Evolutionary conservation across 208 protist genomes (phyloP).

Genomic region (Acanthamoeba castellanii): DNA sequence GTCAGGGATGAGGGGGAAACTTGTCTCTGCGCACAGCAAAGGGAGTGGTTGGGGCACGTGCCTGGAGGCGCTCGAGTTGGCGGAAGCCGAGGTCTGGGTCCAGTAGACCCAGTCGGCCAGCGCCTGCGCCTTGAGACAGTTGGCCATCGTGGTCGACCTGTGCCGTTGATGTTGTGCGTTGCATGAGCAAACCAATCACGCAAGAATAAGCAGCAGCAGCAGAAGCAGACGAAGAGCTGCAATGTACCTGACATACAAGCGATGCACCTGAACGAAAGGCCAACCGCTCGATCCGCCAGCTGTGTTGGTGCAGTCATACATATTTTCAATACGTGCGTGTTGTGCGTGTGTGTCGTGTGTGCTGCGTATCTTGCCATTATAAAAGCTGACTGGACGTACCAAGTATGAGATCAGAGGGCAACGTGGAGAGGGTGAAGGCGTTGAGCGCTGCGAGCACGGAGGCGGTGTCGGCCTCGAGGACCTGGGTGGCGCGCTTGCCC

Average conservation of each 20-base stretch:
- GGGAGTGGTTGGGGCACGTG: not conserved
- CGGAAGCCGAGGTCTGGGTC: not conserved
- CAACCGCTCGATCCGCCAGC: not conserved
- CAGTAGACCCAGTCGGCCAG: slow-evolving; percentile 58
- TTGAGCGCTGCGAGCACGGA: not conserved
- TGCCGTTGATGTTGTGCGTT: too few species aligned
- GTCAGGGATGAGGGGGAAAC: not conserved
- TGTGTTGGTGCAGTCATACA: too few species aligned
- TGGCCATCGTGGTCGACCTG: slow-evolving; percentile 5
- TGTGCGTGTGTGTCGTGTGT: not conserved
- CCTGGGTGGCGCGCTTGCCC: not conserved
- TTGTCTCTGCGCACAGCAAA: not conserved
- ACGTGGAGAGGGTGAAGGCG: not conserved
- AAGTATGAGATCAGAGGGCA: not conserved
- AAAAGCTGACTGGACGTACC: not conserved
- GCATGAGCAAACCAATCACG: too few species aligned
- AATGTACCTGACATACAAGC: not conserved
- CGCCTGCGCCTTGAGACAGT: not conserved
- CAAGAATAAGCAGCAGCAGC: too few species aligned
- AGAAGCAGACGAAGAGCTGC: not conserved
- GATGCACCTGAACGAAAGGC: not conserved
- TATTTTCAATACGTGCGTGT: too few species aligned
- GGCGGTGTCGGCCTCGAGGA: not conserved
- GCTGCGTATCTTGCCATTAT: too few species aligned
- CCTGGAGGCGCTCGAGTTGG: not conserved